phyloP scores from a whole-genome alignment of 2,329 filamentous ascomycete genomes.

The Neurospora sp. region DNA sequence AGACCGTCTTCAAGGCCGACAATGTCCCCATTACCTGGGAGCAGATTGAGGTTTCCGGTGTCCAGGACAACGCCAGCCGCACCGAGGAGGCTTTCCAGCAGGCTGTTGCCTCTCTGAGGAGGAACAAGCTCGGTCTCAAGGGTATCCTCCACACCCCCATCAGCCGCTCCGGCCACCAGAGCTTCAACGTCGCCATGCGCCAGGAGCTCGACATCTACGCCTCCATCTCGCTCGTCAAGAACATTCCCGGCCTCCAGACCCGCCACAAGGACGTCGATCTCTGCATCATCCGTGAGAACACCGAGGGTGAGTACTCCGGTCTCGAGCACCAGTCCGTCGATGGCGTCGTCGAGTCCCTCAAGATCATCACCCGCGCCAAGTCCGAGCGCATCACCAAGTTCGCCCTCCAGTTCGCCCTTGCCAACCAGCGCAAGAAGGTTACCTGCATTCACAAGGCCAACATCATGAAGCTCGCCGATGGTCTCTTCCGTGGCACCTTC shows the following conservation, averaged over 20 bases:
- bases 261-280: constrained; percentile 96
- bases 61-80: constrained; percentile 71
- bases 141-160: constrained; percentile 97
- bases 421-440: constrained; percentile 91
- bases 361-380: constrained; percentile 99
- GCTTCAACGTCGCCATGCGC: constrained; percentile 98
- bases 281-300: constrained; percentile 99
- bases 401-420: constrained; percentile 92
- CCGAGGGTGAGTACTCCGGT: constrained; percentile 98
- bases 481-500: constrained; percentile 88
- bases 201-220: constrained; percentile 99
- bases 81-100: constrained; percentile 94
- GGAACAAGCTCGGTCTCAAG: constrained; percentile 98
- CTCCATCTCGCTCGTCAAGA: constrained; percentile 96
- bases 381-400: constrained; percentile 99
- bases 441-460: constrained; percentile 99
- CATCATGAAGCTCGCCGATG: constrained; percentile 99
- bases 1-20: constrained; percentile 99
- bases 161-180: constrained; percentile 93
- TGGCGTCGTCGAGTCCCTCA: constrained; percentile 96
- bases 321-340: constrained; percentile 96
- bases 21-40: constrained; percentile 99
- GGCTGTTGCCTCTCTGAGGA: constrained; percentile 87
- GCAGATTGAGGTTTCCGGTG: constrained; percentile 89
- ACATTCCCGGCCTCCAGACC: constrained; percentile 96